Evolutionary conservation across 768 basidiomycete genomes (phyloP).

Genomic region (Epithele typhae): DNA sequence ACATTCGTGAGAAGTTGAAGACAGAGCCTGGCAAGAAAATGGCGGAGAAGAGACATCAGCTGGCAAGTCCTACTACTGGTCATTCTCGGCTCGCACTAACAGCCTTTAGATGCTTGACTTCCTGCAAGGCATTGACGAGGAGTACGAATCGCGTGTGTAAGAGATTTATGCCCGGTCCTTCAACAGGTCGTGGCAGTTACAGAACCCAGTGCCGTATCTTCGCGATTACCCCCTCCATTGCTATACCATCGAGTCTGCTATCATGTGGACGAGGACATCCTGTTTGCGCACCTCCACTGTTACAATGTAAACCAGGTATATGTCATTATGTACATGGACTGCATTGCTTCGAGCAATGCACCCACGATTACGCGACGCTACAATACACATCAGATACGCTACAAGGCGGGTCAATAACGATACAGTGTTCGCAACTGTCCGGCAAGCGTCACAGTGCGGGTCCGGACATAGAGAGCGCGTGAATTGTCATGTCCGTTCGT

Average conservation of each 20-base stretch:
- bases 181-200: neutral
- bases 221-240: no score
- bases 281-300: no score
- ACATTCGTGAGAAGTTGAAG: conserved; percentile 71
- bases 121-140: conserved; percentile 52
- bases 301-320: no score
- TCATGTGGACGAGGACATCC: no score
- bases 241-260: no score
- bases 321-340: no score
- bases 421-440: conserved; percentile 16
- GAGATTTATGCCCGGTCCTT: neutral
- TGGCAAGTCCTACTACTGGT: conserved; percentile 39
- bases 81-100: neutral
- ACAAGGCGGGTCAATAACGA: conserved; percentile 15
- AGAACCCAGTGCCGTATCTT: no score
- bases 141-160: conserved; percentile 29
- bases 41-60: conserved; percentile 67
- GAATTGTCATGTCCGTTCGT: conserved; percentile 9
- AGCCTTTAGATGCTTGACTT: conserved; percentile 56
- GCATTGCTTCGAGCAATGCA: no score
- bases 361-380: conserved; percentile 8
- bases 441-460: no score
- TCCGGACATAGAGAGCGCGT: conserved; percentile 2
- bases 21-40: conserved; percentile 65
- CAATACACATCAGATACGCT: conserved; percentile 3